These are phyloP conservation scores for Canna indica DNA, from an alignment of 176 grass and related monocot genomes.

Conservation along the genomic window DNA sequence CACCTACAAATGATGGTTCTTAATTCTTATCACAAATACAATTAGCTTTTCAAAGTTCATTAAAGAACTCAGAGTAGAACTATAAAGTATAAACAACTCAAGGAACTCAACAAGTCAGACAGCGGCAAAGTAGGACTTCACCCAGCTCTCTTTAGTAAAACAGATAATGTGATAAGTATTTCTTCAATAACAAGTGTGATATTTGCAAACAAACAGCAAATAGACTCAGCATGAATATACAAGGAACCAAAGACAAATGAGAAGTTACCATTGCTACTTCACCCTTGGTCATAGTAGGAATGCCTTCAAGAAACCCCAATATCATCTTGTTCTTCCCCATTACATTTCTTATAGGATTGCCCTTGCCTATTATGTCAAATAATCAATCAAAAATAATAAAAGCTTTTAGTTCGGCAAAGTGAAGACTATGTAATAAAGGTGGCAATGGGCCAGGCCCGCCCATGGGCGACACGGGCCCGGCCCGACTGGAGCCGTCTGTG, in stretches of 20 bases:
- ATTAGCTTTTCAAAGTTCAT: too few species aligned
- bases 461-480: too few species aligned
- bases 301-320: constrained; percentile 82
- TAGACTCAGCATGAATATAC: not conserved
- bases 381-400: not conserved
- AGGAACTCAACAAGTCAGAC: not conserved
- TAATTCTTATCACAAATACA: not conserved
- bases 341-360: constrained; percentile 67
- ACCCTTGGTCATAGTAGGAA: constrained; percentile 76
- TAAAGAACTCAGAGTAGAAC: not conserved
- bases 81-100: not conserved
- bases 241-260: constrained; percentile 1
- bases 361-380: constrained; percentile 62
- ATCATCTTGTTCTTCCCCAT: constrained; percentile 97
- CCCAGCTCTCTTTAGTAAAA: too few species aligned
- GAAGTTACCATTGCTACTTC: constrained; percentile 86
- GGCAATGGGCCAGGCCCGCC: too few species aligned
- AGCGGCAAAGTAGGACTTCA: not conserved
- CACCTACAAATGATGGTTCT: not conserved
- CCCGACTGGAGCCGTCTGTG: too few species aligned
- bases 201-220: not conserved
- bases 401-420: not conserved
- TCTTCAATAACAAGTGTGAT: not conserved
- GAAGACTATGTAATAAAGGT: not conserved
- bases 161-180: too few species aligned